Evolutionary conservation across 192 early-diverging fungal species (phyloP).

Genomic region (Podila minutissima): DNA sequence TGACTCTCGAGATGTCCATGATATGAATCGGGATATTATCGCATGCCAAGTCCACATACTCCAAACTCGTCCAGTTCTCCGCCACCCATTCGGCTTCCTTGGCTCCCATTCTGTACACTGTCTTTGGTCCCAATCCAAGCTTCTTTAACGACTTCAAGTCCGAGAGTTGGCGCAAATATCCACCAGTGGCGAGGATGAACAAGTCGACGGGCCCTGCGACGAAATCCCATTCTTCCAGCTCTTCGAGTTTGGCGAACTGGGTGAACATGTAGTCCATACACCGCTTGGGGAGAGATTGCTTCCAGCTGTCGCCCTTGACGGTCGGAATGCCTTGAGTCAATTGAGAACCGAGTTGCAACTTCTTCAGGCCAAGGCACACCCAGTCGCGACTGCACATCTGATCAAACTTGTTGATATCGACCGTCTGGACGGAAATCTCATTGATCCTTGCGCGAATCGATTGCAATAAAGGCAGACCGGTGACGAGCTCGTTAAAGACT

Average conservation of each 20-base stretch:
- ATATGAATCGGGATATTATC: slow-evolving; percentile 3
- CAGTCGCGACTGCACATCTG: slow-evolving; percentile 18
- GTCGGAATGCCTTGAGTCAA: slow-evolving; percentile 15
- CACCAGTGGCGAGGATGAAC: slow-evolving; percentile 9
- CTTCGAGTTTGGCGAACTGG: slow-evolving; percentile 15
- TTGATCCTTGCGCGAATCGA: slow-evolving; percentile 7
- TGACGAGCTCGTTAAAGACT: slow-evolving; percentile 20
- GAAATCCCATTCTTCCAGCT: slow-evolving; percentile 19
- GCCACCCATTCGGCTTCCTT: slow-evolving; percentile 19
- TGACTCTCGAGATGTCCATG: slow-evolving; percentile 19
- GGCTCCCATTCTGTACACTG: slow-evolving; percentile 17
- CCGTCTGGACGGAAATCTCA: slow-evolving; percentile 15
- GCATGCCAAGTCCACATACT: slow-evolving; percentile 8
- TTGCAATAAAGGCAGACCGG: slow-evolving; percentile 12
- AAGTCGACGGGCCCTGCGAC: slow-evolving; percentile 14
- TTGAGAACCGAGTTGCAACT: slow-evolving; percentile 18
- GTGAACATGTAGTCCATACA: slow-evolving; percentile 19
- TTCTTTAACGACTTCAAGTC: slow-evolving; percentile 15
- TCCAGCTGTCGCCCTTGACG: slow-evolving; percentile 19
- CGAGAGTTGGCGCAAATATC: slow-evolving; percentile 12
- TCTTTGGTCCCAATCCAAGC: slow-evolving; percentile 14
- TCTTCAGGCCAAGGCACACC: slow-evolving; percentile 19
- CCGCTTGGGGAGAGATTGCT: slow-evolving; percentile 21
- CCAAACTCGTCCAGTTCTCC: slow-evolving; percentile 17
- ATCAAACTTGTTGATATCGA: slow-evolving; percentile 20